phyloP scores from a whole-genome alignment of 1,284 basidiomycete species.

The Trichosporon sp. region DNA sequence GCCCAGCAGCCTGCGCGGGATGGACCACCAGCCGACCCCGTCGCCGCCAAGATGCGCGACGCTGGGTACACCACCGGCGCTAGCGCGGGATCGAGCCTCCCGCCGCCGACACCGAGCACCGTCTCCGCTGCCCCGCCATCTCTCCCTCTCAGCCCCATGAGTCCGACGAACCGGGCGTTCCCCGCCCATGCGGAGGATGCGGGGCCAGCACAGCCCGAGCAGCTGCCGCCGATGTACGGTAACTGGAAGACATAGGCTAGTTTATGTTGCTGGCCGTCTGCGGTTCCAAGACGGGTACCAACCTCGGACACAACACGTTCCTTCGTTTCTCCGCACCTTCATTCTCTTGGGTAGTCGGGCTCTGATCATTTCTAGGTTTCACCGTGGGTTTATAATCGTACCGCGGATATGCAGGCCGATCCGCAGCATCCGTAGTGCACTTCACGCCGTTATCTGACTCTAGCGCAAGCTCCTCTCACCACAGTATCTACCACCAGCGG shows the following conservation, averaged over 20 bases:
- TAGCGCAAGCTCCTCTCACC: not conserved
- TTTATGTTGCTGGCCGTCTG: too few relatives aligned
- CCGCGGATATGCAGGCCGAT: not conserved
- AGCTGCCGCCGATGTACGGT: slow-evolving; percentile 6
- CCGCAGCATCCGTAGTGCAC: not conserved
- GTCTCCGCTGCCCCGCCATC: not conserved
- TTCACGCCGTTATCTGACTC: not conserved
- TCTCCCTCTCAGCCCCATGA: not conserved
- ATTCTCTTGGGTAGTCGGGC: not conserved
- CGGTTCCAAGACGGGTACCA: too few relatives aligned
- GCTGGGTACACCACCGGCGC: not conserved
- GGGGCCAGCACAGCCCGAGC: not conserved
- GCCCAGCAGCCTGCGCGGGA: not conserved
- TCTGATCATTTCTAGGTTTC: not conserved
- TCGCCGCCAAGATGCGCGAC: not conserved
- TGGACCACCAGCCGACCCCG: not conserved
- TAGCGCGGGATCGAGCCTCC: not conserved
- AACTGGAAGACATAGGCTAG: slow-evolving; percentile 5
- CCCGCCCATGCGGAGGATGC: not conserved
- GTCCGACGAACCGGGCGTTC: not conserved
- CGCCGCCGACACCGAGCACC: not conserved
- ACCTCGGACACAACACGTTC: too few relatives aligned
- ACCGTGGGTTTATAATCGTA: not conserved
- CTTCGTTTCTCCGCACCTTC: not conserved
- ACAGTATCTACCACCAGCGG: too few relatives aligned